Conservation (phyloP, 2,329 filamentous ascomycete species). For the Fusarium sp. region DNA sequence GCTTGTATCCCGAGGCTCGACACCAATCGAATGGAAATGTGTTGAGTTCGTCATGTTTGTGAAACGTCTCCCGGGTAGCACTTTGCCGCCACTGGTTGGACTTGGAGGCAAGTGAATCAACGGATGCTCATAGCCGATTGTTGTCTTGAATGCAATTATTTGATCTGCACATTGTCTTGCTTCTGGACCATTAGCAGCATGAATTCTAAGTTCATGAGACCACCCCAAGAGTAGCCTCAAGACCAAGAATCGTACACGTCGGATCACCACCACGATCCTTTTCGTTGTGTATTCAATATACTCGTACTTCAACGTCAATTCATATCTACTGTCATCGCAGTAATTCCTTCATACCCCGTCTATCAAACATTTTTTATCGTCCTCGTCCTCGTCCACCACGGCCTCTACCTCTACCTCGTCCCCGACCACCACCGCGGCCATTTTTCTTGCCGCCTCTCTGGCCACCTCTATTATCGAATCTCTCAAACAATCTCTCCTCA, state of each 20-base stretch:
- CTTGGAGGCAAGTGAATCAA: constrained; percentile 19
- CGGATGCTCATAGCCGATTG: constrained; percentile 8
- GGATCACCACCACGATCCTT: constrained; percentile 15
- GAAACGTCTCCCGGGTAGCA: constrained; percentile 40
- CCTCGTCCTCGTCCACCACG: constrained; percentile 45
- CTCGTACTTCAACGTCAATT: constrained; percentile 12
- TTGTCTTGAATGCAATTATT: constrained; percentile 3
- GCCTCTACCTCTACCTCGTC: constrained; percentile 47
- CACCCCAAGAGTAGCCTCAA: background rate
- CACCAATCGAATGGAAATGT: background rate
- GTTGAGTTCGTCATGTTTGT: constrained; percentile 18
- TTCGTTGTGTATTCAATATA: background rate
- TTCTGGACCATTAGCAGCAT: too few relatives aligned
- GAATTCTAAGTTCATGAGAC: constrained; percentile 2
- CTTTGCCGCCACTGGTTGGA: constrained; percentile 34
- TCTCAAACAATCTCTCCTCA: constrained; percentile 77
- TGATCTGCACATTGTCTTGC: background rate
- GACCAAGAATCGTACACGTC: constrained; percentile 13
- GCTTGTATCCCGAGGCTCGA: background rate
- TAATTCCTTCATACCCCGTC: constrained; percentile 28
- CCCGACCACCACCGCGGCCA: constrained; percentile 57
- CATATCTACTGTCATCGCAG: constrained; percentile 27
- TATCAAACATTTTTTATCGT: constrained; percentile 31
- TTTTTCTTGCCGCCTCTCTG: constrained; percentile 58
- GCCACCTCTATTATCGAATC: constrained; percentile 60